Percentiles rank a stretch among this genome's conserved stretches.
phyloP scores from a whole-genome alignment of 345 rosid genomes.

The Euphorbia peplus region DNA sequence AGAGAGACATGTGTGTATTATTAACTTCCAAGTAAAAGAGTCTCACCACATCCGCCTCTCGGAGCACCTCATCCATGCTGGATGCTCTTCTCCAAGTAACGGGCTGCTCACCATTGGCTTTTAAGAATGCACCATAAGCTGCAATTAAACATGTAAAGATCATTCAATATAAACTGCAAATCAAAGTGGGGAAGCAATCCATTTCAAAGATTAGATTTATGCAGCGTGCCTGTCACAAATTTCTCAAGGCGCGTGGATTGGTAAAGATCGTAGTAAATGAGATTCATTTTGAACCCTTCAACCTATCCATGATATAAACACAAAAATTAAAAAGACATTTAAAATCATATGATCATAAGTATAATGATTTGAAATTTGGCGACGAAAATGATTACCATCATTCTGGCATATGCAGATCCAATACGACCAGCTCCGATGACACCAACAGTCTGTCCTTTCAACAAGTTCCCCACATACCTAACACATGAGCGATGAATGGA shows the following conservation, averaged over 20 bases:
- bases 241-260: conserved; percentile 93
- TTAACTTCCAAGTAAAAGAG: conserved; percentile 12
- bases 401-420: conserved; percentile 97
- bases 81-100: conserved; percentile 92
- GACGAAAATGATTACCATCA: conserved; percentile 63
- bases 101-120: conserved; percentile 78
- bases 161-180: conserved; percentile 7
- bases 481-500: background rate
- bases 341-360: background rate
- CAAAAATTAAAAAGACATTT: background rate
- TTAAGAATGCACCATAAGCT: conserved; percentile 83
- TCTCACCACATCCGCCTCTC: conserved; percentile 77
- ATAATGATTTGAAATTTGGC: conserved; percentile 2
- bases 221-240: conserved; percentile 68
- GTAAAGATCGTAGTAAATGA: conserved; percentile 87
- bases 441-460: conserved; percentile 97
- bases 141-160: conserved; percentile 13
- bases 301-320: conserved; percentile 39
- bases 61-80: conserved; percentile 85
- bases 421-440: conserved; percentile 99
- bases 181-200: background rate
- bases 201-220: background rate
- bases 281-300: conserved; percentile 97
- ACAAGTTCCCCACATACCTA: conserved; percentile 94
- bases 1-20: background rate